These are phyloP conservation scores for Fusarium ramigenum DNA, from an alignment of 2,329 filamentous ascomycete genomes.

Conservation along the genomic window DNA sequence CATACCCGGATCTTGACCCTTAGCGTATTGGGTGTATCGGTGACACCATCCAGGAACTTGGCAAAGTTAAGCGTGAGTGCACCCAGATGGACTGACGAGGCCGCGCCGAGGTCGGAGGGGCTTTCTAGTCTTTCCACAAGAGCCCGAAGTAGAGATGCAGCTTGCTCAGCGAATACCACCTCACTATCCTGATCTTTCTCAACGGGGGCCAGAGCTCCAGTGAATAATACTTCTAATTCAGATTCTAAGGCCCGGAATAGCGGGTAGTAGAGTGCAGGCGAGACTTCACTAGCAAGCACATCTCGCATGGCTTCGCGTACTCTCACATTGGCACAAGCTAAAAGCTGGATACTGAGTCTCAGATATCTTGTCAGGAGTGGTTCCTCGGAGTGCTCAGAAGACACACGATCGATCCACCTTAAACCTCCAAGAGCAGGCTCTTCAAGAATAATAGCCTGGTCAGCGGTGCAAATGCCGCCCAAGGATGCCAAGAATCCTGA, in stretches of 20 bases:
- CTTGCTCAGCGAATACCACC: conserved; percentile 73
- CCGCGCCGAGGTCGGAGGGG: conserved; percentile 68
- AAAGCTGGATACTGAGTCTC: conserved; percentile 69
- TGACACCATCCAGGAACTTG: conserved; percentile 69
- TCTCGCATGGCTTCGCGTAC: conserved; percentile 74
- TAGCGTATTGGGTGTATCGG: conserved; percentile 64
- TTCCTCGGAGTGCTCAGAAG: conserved; percentile 68
- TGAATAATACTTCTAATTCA: conserved; percentile 71
- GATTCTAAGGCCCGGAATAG: conserved; percentile 72
- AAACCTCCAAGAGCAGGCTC: conserved; percentile 66
- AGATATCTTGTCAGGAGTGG: conserved; percentile 69
- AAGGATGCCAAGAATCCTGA: conserved; percentile 75
- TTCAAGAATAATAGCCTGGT: conserved; percentile 65
- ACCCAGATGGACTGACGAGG: conserved; percentile 71
- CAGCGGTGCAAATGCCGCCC: conserved; percentile 71
- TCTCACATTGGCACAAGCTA: conserved; percentile 70
- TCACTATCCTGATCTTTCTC: conserved; percentile 67
- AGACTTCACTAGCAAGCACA: conserved; percentile 72
- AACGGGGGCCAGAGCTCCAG: conserved; percentile 61
- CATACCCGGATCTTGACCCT: conserved; percentile 76
- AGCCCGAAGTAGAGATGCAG: conserved; percentile 69
- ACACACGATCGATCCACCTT: conserved; percentile 71
- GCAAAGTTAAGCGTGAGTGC: conserved; percentile 72
- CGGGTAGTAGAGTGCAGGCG: conserved; percentile 67
- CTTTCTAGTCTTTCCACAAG: conserved; percentile 72